Conservation (phyloP, 1,284 basidiomycete genomes). For the Meripilus lineatus region DNA sequence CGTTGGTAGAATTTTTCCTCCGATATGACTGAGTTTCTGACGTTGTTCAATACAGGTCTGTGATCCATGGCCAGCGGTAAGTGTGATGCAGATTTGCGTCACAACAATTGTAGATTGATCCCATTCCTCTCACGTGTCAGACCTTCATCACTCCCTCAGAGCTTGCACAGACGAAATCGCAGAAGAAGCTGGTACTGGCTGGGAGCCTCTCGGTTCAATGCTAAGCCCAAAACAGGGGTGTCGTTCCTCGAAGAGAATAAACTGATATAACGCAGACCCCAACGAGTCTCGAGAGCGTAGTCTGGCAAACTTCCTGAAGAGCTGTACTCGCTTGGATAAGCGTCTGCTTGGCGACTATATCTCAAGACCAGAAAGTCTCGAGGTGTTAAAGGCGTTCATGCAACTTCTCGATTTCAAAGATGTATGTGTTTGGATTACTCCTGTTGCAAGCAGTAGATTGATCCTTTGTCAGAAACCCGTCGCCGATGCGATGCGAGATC, state of each 20-base stretch:
- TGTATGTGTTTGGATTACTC: constrained; percentile 41
- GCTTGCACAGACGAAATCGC: constrained; percentile 73
- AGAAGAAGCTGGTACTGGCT: constrained; percentile 82
- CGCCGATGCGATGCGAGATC: constrained; percentile 92
- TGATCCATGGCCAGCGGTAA: constrained; percentile 61
- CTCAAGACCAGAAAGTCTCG: constrained; percentile 84
- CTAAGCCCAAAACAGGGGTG: constrained; percentile 94
- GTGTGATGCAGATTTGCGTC: constrained; percentile 16
- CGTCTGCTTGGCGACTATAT: constrained; percentile 93
- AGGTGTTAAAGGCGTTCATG: constrained; percentile 86
- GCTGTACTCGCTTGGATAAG: constrained; percentile 87
- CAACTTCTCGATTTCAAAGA: constrained; percentile 86
- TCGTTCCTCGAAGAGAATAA: constrained; percentile 86
- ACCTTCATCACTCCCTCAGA: constrained; percentile 49
- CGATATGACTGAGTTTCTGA: constrained; percentile 8
- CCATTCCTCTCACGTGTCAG: constrained; percentile 28
- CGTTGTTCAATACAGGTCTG: constrained; percentile 22
- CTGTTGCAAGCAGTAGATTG: constrained; percentile 7
- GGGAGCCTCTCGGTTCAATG: constrained; percentile 89
- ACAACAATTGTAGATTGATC: too few species aligned
- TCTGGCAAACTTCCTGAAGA: constrained; percentile 84
- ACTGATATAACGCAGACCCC: constrained; percentile 70
- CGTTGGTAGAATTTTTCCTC: constrained; percentile 38
- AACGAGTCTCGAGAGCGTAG: constrained; percentile 54
- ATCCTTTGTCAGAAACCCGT: constrained; percentile 74